phyloP scores from a whole-genome alignment of 345 rosid species.

The Salix brachista region DNA sequence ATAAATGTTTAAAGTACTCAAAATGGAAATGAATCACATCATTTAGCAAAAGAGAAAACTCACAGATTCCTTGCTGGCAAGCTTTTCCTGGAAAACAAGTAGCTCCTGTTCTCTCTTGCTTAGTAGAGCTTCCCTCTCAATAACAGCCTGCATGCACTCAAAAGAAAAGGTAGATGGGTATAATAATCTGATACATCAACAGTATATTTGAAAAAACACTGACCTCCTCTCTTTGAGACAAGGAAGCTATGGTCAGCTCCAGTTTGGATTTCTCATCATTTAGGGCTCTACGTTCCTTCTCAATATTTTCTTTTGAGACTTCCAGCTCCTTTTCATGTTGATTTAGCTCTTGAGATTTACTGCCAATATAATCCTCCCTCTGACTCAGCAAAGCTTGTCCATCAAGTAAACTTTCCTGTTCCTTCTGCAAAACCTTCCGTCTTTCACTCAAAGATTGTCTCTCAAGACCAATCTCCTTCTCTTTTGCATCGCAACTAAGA shows the following conservation, averaged over 20 bases:
- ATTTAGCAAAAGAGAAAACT: conserved; percentile 22
- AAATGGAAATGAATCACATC: background rate
- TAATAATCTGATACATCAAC: background rate
- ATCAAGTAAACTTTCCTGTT: conserved; percentile 72
- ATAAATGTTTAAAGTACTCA: background rate
- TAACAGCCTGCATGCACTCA: conserved; percentile 42
- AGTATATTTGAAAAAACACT: conserved; percentile 4
- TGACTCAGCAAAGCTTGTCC: conserved; percentile 68
- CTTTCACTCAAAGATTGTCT: conserved; percentile 72
- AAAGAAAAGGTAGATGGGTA: conserved; percentile 10
- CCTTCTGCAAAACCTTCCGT: conserved; percentile 65
- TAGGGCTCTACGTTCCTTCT: conserved; percentile 51
- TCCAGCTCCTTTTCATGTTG: conserved; percentile 55
- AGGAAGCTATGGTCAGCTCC: conserved; percentile 46
- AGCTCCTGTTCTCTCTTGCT: conserved; percentile 69
- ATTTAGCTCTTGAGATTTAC: conserved; percentile 62
- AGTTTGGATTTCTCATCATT: conserved; percentile 52
- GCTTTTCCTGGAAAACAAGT: conserved; percentile 62
- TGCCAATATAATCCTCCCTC: conserved; percentile 74
- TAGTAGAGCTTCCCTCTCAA: conserved; percentile 54
- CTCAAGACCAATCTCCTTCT: conserved; percentile 56
- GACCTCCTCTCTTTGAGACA: conserved; percentile 78
- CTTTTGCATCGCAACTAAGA: conserved; percentile 78
- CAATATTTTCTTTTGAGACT: conserved; percentile 45
- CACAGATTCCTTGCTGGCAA: conserved; percentile 75